Percentiles rank a stretch among this genome's conserved stretches.
phyloP scores from a whole-genome alignment of 2,329 filamentous ascomycete species.

The Aspergillus novofumigatus region DNA sequence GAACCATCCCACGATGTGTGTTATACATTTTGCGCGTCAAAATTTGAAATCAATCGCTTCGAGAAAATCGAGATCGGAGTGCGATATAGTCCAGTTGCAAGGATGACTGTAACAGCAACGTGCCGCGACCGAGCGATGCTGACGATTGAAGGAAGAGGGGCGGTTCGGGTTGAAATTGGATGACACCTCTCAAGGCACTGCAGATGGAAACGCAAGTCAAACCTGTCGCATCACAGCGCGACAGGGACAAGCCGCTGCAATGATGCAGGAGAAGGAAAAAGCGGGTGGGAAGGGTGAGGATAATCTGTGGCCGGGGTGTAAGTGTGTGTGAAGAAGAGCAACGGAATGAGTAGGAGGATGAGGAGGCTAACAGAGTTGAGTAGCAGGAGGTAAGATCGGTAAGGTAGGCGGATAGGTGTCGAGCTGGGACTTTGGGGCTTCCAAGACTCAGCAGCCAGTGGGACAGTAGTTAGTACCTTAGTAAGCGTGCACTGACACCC shows the following conservation, averaged over 20 bases:
- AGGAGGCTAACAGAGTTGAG: background rate
- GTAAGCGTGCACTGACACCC: background rate
- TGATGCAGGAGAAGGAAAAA: slow-evolving; percentile 1
- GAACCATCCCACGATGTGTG: slow-evolving; percentile 75
- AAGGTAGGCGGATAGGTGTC: background rate
- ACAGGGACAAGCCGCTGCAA: slow-evolving; percentile 12
- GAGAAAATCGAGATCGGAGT: background rate
- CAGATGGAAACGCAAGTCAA: slow-evolving; percentile 15
- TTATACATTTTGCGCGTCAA: slow-evolving; percentile 66
- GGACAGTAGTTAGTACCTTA: background rate
- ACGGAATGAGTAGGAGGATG: too few species aligned
- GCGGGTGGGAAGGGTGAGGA: slow-evolving; percentile 1
- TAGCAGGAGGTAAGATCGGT: background rate
- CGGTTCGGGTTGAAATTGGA: background rate
- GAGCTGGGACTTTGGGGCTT: background rate
- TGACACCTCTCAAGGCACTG: background rate
- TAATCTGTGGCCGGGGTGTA: background rate
- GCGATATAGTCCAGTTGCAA: background rate
- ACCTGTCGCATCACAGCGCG: slow-evolving; percentile 22
- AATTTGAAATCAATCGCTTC: background rate
- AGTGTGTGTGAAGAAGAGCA: too few species aligned
- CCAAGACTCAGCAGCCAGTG: background rate
- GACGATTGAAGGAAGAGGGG: background rate
- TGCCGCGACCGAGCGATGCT: slow-evolving; percentile 3
- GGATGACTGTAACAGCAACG: background rate